Conservation (phyloP, 768 basidiomycete species). For the Gelatoporia subvermispora region DNA sequence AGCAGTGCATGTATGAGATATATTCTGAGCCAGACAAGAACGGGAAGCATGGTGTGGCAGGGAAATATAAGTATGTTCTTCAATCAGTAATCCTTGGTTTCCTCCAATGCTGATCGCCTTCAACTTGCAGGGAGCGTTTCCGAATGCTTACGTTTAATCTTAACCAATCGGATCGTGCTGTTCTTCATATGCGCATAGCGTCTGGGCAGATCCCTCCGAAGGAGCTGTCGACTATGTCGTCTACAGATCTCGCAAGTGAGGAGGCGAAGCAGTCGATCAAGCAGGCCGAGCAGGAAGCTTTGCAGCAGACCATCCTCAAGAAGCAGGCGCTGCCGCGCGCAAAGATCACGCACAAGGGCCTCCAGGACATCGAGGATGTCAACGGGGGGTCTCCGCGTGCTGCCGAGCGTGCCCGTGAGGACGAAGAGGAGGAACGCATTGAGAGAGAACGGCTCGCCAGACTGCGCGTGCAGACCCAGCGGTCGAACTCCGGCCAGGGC, state of each 20-base stretch:
- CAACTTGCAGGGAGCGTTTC: slow-evolving; percentile 69
- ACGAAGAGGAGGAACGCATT: slow-evolving; percentile 51
- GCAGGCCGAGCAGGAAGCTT: slow-evolving; percentile 73
- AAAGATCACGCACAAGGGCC: slow-evolving; percentile 90
- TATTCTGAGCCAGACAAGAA: slow-evolving; percentile 75
- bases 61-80: slow-evolving; percentile 73
- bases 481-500: slow-evolving; percentile 31
- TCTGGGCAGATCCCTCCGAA: slow-evolving; percentile 59
- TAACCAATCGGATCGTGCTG: slow-evolving; percentile 73
- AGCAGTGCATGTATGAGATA: slow-evolving; percentile 69
- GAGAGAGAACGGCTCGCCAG: slow-evolving; percentile 68
- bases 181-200: slow-evolving; percentile 76
- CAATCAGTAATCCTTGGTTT: slow-evolving; percentile 1
- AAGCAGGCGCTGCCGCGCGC: slow-evolving; percentile 61
- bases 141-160: slow-evolving; percentile 87
- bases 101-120: background rate
- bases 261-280: slow-evolving; percentile 81
- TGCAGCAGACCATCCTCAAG: slow-evolving; percentile 81
- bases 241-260: slow-evolving; percentile 85
- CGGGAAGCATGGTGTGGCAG: slow-evolving; percentile 55
- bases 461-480: slow-evolving; percentile 35
- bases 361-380: slow-evolving; percentile 84
- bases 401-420: slow-evolving; percentile 55
- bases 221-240: slow-evolving; percentile 79
- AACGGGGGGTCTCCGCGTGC: slow-evolving; percentile 46